A percentile compares a stretch with the other conserved stretches of the same genome.
Conservation (phyloP, 2,329 filamentous ascomycete species). For the Pseudocercospora crystallina region DNA sequence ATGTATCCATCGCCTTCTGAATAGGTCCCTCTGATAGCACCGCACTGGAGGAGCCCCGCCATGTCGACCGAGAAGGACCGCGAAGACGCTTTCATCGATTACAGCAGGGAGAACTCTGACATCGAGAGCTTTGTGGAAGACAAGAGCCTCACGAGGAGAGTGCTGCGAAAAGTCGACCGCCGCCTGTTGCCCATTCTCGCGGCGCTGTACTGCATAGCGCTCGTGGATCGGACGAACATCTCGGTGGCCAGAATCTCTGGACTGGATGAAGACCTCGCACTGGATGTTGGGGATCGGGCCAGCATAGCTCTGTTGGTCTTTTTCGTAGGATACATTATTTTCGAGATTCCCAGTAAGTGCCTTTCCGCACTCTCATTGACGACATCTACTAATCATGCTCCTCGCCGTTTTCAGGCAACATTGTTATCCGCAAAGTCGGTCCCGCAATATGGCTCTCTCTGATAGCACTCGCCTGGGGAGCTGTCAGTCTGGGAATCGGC, state of each 20-base stretch:
- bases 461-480: slow-evolving; percentile 6
- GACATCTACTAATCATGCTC: too few species aligned
- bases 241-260: slow-evolving; percentile 13
- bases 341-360: slow-evolving; percentile 6
- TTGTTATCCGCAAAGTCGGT: slow-evolving; percentile 38
- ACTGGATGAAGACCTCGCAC: slow-evolving; percentile 8
- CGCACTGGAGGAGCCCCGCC: too few species aligned
- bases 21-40: too few species aligned
- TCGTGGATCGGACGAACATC: slow-evolving; percentile 42
- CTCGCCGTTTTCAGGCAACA: slow-evolving; percentile 26
- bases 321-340: slow-evolving; percentile 7
- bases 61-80: too few species aligned
- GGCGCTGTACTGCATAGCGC: slow-evolving; percentile 44
- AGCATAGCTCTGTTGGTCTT: slow-evolving; percentile 10
- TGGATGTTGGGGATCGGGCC: slow-evolving; percentile 6
- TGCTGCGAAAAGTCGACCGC: slow-evolving; percentile 51
- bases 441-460: slow-evolving; percentile 26
- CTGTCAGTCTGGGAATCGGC: slow-evolving; percentile 6
- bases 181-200: slow-evolving; percentile 49
- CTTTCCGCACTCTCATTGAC: background rate
- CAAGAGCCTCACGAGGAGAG: slow-evolving; percentile 38
- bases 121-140: background rate
- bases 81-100: too few species aligned
- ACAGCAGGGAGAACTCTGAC: too few species aligned
- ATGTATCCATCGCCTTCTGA: too few species aligned